A percentile compares a stretch with the other conserved stretches of the same genome.
phyloP scores from a whole-genome alignment of 2,329 filamentous ascomycete species.

The Colletotrichum liaoningense region DNA sequence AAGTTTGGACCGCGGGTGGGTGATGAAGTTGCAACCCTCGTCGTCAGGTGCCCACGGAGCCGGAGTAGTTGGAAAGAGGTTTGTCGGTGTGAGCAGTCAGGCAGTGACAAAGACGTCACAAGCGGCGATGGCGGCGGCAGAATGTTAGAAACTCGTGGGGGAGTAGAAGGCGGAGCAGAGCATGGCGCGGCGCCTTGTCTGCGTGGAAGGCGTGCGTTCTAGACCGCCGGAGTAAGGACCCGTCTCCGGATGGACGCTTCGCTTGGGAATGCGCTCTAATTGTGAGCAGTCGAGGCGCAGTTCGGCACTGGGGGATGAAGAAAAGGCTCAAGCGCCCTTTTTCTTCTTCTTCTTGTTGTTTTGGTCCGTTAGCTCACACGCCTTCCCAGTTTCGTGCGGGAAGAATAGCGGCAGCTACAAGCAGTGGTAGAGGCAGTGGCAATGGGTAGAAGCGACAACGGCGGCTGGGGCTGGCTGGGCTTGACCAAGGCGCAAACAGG shows the following conservation, averaged over 20 bases:
- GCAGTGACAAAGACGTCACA: not conserved
- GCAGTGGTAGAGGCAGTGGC: not conserved
- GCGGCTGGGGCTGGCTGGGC: conserved; percentile 20
- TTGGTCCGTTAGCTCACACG: conserved; percentile 13
- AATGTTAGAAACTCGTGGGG: conserved; percentile 31
- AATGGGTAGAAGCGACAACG: conserved; percentile 10
- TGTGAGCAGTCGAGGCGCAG: conserved; percentile 25
- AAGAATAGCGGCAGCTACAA: not conserved
- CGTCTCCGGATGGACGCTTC: conserved; percentile 16
- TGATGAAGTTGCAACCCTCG: not conserved
- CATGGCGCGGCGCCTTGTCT: conserved; percentile 28
- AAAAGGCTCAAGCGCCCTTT: conserved; percentile 3
- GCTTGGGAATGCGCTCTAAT: conserved; percentile 29
- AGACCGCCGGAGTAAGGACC: conserved; percentile 19
- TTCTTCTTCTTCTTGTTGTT: not conserved
- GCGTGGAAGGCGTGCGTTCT: conserved; percentile 14
- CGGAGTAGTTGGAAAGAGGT: not conserved
- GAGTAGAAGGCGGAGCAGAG: conserved; percentile 14
- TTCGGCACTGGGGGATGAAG: not conserved
- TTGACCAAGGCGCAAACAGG: conserved; percentile 27
- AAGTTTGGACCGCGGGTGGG: not conserved
- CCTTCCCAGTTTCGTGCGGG: conserved; percentile 13
- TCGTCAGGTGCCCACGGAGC: not conserved
- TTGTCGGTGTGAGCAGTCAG: not conserved
- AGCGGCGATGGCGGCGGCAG: not conserved